Conservation (phyloP, 73 alveolate genomes). For the Paramecium bursaria region DNA sequence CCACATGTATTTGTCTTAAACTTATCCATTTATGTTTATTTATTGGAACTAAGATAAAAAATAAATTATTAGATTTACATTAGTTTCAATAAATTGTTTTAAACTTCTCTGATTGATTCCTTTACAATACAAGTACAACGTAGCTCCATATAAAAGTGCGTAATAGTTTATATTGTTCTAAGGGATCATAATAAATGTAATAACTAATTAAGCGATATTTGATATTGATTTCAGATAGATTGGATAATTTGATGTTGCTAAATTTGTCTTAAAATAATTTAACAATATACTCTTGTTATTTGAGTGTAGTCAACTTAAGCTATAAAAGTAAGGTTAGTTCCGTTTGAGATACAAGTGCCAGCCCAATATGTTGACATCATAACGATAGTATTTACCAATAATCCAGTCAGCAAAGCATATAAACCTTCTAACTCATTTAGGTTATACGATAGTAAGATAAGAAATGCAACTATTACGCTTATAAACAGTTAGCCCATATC, state of each 20-base stretch:
- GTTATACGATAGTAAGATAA: background rate
- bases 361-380: conserved; percentile 31
- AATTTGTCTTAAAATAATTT: background rate
- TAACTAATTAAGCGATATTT: conserved; percentile 4
- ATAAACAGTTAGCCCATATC: conserved; percentile 40
- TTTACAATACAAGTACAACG: too few species aligned
- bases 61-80: too few species aligned
- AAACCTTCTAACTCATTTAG: conserved; percentile 30
- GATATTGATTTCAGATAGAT: conserved; percentile 14
- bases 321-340: conserved; percentile 4
- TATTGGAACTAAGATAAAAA: too few species aligned
- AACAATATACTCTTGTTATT: conserved; percentile 8
- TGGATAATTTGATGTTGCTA: conserved; percentile 43
- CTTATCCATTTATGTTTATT: too few species aligned
- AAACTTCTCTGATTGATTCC: too few species aligned
- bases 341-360: conserved; percentile 13
- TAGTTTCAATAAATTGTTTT: too few species aligned
- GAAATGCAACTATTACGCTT: background rate
- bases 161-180: too few species aligned
- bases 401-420: conserved; percentile 48
- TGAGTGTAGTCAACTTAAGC: conserved; percentile 18
- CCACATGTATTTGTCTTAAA: too few species aligned
- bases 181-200: conserved; percentile 26
- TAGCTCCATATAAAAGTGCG: too few species aligned
- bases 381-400: conserved; percentile 29